Evolutionary conservation across 805 yeast species (phyloP).

Genomic region (Ogataea degrootiae): DNA sequence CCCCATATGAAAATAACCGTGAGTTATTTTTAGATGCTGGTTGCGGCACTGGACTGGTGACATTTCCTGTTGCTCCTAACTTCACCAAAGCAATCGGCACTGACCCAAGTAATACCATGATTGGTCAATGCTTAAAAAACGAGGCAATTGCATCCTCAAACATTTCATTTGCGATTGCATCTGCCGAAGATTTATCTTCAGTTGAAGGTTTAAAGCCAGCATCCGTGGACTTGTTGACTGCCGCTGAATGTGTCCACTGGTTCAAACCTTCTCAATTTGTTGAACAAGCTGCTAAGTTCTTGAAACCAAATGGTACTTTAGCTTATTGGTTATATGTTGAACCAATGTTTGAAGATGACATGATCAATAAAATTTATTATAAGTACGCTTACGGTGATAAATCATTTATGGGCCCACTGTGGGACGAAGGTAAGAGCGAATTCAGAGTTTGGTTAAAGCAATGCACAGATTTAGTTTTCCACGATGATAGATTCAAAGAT

Average conservation of each 20-base stretch:
- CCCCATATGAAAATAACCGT: conserved; percentile 13
- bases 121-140: conserved; percentile 35
- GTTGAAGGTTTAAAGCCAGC: conserved; percentile 13
- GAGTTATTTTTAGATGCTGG: conserved; percentile 58
- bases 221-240: conserved; percentile 59
- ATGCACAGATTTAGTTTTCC: conserved; percentile 3
- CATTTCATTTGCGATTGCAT: conserved; percentile 18
- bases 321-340: conserved; percentile 78
- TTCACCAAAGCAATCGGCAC: conserved; percentile 56
- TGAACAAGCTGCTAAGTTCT: conserved; percentile 40
- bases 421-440: conserved; percentile 42
- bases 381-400: conserved; percentile 48
- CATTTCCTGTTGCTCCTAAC: conserved; percentile 42
- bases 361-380: conserved; percentile 46
- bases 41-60: conserved; percentile 77
- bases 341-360: conserved; percentile 46
- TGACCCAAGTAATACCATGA: conserved; percentile 58
- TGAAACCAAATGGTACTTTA: conserved; percentile 58
- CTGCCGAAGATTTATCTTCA: conserved; percentile 26
- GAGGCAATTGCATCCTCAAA: conserved; percentile 2
- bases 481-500: conserved; percentile 29
- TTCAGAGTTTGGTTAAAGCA: conserved; percentile 30
- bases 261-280: conserved; percentile 40
- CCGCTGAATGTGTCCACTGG: conserved; percentile 83
- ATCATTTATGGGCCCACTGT: conserved; percentile 43